Evolutionary conservation across 305 asterid species (phyloP).

Genomic region (Fraxinus paxiana): DNA sequence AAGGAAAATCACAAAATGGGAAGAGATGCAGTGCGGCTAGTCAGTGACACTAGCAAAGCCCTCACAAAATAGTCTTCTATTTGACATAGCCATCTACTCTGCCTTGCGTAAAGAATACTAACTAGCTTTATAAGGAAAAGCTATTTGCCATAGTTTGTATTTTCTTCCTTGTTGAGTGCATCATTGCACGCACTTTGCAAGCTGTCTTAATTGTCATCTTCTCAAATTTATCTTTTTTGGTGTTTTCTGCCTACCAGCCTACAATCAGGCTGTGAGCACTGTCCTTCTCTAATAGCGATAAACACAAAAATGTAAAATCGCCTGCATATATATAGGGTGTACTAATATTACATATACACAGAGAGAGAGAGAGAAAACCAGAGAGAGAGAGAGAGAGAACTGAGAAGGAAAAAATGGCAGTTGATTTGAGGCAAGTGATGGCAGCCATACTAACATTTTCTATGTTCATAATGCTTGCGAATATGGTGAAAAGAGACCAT

Average conservation of each 20-base stretch:
- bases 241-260: not conserved
- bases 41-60: not conserved
- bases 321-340: not conserved
- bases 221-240: not conserved
- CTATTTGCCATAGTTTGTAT: not conserved
- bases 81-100: not conserved
- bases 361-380: not conserved
- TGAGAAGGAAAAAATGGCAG: conserved; percentile 25
- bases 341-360: not conserved
- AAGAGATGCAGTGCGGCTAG: not conserved
- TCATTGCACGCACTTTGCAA: not conserved
- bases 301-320: not conserved
- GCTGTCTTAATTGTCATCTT: not conserved
- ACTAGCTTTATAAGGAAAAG: not conserved
- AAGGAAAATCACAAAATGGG: not conserved
- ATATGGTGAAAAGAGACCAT: conserved; percentile 73
- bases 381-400: not conserved
- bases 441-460: conserved; percentile 63
- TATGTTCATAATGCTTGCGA: conserved; percentile 72
- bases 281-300: not conserved
- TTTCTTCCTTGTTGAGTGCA: not conserved
- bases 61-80: not conserved
- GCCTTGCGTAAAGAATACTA: not conserved
- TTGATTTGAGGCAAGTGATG: conserved; percentile 60
- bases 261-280: not conserved